Evolutionary conservation across 2,329 filamentous ascomycete species (phyloP).

Genomic region (Mollisiaceae sp.): DNA sequence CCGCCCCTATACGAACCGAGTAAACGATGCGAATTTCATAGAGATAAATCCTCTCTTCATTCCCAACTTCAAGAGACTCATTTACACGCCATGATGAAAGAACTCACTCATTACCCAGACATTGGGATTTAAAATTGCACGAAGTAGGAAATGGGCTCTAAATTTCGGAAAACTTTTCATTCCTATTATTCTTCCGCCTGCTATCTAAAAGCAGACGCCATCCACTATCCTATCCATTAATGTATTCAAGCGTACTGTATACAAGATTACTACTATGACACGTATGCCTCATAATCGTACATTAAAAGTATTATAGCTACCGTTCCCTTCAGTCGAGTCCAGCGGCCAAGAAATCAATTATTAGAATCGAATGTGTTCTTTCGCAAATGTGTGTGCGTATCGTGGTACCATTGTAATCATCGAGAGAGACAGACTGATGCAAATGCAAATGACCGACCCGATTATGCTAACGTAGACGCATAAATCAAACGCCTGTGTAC

Average conservation of each 20-base stretch:
- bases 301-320: conserved; percentile 6
- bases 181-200: neutral
- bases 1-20: no score
- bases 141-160: neutral
- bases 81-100: no score
- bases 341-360: conserved; percentile 7
- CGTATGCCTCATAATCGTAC: neutral
- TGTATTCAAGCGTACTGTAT: neutral
- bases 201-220: neutral
- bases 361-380: conserved; percentile 4
- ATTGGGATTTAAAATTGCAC: no score
- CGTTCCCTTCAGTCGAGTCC: neutral
- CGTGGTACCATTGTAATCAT: conserved; percentile 2
- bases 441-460: neutral
- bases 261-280: neutral
- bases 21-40: no score
- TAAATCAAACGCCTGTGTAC: conserved; percentile 5
- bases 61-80: no score
- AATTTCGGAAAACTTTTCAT: neutral
- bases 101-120: no score
- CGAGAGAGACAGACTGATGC: neutral
- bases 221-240: neutral
- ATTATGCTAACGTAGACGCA: neutral
- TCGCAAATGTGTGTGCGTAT: conserved; percentile 3
- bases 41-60: no score